phyloP scores from a whole-genome alignment of 306 rosid genomes.

The Cucumis hystrix region DNA sequence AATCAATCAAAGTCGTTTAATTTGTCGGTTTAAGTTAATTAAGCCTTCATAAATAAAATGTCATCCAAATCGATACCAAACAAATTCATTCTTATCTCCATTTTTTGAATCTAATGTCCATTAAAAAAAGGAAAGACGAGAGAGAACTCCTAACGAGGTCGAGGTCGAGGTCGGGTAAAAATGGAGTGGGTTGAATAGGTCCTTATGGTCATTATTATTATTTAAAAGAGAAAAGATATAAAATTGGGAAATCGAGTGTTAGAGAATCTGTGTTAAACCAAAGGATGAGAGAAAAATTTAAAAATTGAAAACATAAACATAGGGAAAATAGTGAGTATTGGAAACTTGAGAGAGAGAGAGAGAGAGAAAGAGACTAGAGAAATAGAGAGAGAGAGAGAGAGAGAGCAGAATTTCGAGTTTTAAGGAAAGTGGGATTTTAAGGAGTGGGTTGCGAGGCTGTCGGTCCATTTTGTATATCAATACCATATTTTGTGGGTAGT shows the following conservation, averaged over 20 bases:
- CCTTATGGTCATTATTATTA: too few relatives aligned
- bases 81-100: too few relatives aligned
- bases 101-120: too few relatives aligned
- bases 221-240: too few relatives aligned
- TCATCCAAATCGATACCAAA: too few relatives aligned
- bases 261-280: neutral
- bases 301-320: neutral
- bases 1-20: too few relatives aligned
- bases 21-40: too few relatives aligned
- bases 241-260: neutral
- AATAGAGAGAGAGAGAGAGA: neutral
- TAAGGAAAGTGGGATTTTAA: neutral
- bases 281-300: neutral
- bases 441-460: conserved; percentile 3
- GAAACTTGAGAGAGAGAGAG: neutral
- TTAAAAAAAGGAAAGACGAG: too few relatives aligned
- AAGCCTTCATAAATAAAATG: too few relatives aligned
- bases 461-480: neutral
- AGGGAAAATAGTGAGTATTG: neutral
- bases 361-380: neutral
- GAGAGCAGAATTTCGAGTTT: neutral
- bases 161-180: too few relatives aligned
- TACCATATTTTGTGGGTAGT: neutral
- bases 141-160: too few relatives aligned
- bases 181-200: too few relatives aligned